Percentiles rank a stretch among this genome's conserved stretches.
Conservation (phyloP, 768 basidiomycete genomes). For the Lentinula sp. region DNA sequence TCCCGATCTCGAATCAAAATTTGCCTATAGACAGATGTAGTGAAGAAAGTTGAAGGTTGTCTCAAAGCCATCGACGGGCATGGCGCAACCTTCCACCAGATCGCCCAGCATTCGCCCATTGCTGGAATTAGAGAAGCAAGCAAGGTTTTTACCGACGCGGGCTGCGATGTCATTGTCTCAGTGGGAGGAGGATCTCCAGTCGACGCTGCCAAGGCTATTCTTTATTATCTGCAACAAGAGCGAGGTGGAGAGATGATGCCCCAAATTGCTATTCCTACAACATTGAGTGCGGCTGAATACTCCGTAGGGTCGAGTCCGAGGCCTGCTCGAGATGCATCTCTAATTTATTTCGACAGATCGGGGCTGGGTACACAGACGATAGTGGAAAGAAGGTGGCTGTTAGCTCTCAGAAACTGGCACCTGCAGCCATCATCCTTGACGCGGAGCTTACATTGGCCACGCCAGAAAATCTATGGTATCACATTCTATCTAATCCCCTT, state of each 20-base stretch:
- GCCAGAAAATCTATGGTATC: slow-evolving; percentile 68
- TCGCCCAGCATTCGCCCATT: slow-evolving; percentile 68
- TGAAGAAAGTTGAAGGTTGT: slow-evolving; percentile 47
- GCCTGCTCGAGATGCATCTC: background rate
- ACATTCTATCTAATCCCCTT: slow-evolving; percentile 7
- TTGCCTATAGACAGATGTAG: slow-evolving; percentile 50
- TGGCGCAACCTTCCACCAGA: slow-evolving; percentile 65
- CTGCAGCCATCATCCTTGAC: slow-evolving; percentile 72
- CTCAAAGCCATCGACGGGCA: slow-evolving; percentile 54
- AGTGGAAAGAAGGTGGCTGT: slow-evolving; percentile 61
- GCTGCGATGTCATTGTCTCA: slow-evolving; percentile 64
- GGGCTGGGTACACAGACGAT: slow-evolving; percentile 69
- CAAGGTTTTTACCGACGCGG: slow-evolving; percentile 44
- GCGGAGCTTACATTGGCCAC: slow-evolving; percentile 68
- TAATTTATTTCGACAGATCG: slow-evolving; percentile 31
- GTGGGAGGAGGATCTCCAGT: slow-evolving; percentile 80
- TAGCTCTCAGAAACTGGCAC: slow-evolving; percentile 50
- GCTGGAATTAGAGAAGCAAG: slow-evolving; percentile 57
- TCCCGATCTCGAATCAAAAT: background rate
- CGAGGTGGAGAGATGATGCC: slow-evolving; percentile 42
- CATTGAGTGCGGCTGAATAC: slow-evolving; percentile 75
- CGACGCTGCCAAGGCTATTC: slow-evolving; percentile 71
- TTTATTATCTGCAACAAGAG: slow-evolving; percentile 57
- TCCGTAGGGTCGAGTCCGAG: slow-evolving; percentile 31
- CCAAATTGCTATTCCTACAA: slow-evolving; percentile 81